Base-by-base conservation (phyloP, 352 stramenopile species). In the Pythium inflatum region DNA sequence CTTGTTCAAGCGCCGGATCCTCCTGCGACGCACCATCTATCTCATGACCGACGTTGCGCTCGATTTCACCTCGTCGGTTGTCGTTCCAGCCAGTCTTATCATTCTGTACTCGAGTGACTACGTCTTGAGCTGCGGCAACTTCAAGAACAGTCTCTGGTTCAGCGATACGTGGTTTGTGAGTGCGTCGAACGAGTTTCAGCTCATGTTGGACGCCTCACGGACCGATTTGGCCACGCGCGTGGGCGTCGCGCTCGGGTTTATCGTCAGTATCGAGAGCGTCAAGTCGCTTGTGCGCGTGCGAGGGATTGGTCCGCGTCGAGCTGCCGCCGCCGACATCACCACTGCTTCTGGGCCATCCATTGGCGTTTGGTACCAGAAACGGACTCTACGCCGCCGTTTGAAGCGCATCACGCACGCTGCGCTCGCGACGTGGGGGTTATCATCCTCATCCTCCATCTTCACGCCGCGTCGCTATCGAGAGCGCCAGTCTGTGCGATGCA, bases 151-250 rank as follows among this genome's bases (percentile, higher is more conserved):
- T 18, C 33, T 51, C 8, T 70, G 63, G 63, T 50, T 40, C 31
- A 34, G 57, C 30, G 63, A 64, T 33, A 41, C 11, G 40, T 70
- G 63, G 63, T 31, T 64, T 11, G 28, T 64, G 20, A 64, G 43
- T 27, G 43, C 48, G 0, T n/a, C 53, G 2, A 70, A 70, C 63
- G 63, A 70, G 24, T 59, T 70, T 22, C 51, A 70, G 33, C 30
- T 70, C 11, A 31, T 70, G 16, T 34, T 63, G 2, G 54, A 64
- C 16, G 6, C 43, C 0, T 64, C 63, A 2, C 64, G 31, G 41
- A 25, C 9, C 5, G 63, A 70, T 24, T n/a, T 63, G 5, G 13
- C 22, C 11, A 41, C 31, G 3, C 63, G 53, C 22, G n/a, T 64
- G 7, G 18, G 63, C 5, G n/a, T 70, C 33, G 11, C 41, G 0